Base-by-base conservation (phyloP, 75 land plant genomes). In the Pseudotsuga menziesii region DNA sequence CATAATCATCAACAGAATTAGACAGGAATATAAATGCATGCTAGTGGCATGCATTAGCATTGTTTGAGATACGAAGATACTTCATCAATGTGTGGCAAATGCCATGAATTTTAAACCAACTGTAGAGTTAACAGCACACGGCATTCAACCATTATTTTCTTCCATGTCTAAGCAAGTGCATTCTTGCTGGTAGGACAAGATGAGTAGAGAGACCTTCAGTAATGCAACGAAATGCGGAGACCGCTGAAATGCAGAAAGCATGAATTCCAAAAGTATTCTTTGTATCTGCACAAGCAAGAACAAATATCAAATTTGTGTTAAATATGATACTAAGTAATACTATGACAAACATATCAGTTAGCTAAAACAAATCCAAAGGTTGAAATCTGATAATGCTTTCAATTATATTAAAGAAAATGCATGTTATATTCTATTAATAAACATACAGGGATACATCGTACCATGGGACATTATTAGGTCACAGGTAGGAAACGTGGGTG, bases 191-290 rank as follows among this genome's bases (percentile, higher is more conserved):
- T 74, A 56, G 54, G 6, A 76, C 41, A 35, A n/a, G 17, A 52
- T 9, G 23, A 76, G 36, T 22, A 35, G 20, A 57, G 5, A 61
- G 78, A 89, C 98, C 96, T 96, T 96, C 66, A 96, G 67, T 9
- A 96, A 72, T 20, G 94, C 92, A 79, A 96, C 87, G 64, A 94
- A 90, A 82, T 86, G 74, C 56, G 99, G 99, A 61, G 88, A 92
- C 52, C 86, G 79, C 48, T 94, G 89, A 73, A 96, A 96, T 71
- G 92, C 92, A 70, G 97, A 85, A 74, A 93, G 89, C 91, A 94
- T 90, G 77, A 96, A 96, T 61, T 90, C 94, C 73, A 92, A 75
- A 60, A 89, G 86, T 75, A 84, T 81, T 76, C 83, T 91, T 56
- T 81, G 88, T 29, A 89, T 86, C 98, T 95, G 77, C 57, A 83